A percentile compares a stretch with the other conserved stretches of the same genome.
phyloP scores from a whole-genome alignment of 305 asterid genomes.

The Fraxinus ornus region DNA sequence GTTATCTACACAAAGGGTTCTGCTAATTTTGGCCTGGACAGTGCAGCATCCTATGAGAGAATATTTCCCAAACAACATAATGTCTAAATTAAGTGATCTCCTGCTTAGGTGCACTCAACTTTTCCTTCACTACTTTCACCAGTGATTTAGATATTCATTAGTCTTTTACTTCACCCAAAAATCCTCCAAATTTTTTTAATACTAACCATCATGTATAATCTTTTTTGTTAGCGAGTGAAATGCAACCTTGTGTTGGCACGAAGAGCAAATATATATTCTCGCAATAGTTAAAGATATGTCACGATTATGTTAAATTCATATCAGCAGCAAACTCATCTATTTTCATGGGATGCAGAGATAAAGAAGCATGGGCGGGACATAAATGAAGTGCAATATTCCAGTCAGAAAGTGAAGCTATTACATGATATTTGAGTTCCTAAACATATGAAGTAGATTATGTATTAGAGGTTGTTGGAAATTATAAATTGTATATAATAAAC shows the following conservation, averaged over 20 bases:
- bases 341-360: slow-evolving; percentile 9
- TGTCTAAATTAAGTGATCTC: not conserved
- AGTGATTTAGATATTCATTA: not conserved
- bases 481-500: not conserved
- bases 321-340: slow-evolving; percentile 11
- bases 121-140: not conserved
- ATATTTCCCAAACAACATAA: slow-evolving; percentile 1
- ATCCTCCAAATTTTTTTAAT: slow-evolving; percentile 6
- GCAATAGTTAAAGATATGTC: slow-evolving; percentile 11
- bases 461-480: slow-evolving; percentile 3
- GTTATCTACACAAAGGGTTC: not conserved
- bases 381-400: slow-evolving; percentile 13
- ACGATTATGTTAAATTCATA: slow-evolving; percentile 11
- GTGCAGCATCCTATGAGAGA: not conserved
- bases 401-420: slow-evolving; percentile 7
- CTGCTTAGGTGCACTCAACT: slow-evolving; percentile 1
- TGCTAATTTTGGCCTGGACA: not conserved
- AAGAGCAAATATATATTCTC: slow-evolving; percentile 9
- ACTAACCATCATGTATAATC: slow-evolving; percentile 14
- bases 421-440: slow-evolving; percentile 5
- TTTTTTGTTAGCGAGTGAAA: slow-evolving; percentile 3
- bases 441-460: not conserved
- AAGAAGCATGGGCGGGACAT: slow-evolving; percentile 1
- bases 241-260: slow-evolving; percentile 16
- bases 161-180: not conserved